phyloP scores from a whole-genome alignment of 306 rosid species.

The Clitoria ternatea region DNA sequence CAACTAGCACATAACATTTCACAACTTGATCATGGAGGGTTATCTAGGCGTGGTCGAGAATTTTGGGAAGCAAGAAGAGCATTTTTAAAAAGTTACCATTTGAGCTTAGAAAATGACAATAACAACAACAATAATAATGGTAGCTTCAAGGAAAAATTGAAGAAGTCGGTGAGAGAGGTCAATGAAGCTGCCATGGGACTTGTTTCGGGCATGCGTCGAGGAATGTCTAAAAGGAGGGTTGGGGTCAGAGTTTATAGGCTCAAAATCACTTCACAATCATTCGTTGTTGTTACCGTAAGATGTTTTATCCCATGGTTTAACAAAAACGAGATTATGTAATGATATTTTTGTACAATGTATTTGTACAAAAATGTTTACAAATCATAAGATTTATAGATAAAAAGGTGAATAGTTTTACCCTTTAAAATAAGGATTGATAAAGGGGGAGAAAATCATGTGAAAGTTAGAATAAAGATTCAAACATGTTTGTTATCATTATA shows the following conservation, averaged over 20 bases:
- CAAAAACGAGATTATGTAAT: slow-evolving; percentile 14
- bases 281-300: slow-evolving; percentile 24
- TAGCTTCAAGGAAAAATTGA: slow-evolving; percentile 39
- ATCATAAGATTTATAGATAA: no score
- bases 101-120: slow-evolving; percentile 28
- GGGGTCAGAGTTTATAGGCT: slow-evolving; percentile 33
- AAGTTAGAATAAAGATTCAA: no score
- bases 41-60: slow-evolving; percentile 31
- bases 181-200: slow-evolving; percentile 21
- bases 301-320: slow-evolving; percentile 40
- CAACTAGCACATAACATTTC: background rate
- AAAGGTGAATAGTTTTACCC: no score
- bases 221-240: slow-evolving; percentile 20
- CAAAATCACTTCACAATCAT: slow-evolving; percentile 29
- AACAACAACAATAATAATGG: no score
- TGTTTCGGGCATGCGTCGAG: slow-evolving; percentile 27
- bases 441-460: no score
- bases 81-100: slow-evolving; percentile 52
- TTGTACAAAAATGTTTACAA: no score
- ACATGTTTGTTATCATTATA: no score
- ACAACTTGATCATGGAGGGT: slow-evolving; percentile 25
- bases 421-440: no score
- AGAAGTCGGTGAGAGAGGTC: slow-evolving; percentile 34
- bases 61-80: slow-evolving; percentile 48
- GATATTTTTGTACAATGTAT: no score